phyloP scores from a whole-genome alignment of 805 yeast genomes.

The Dipodascus geniculatus region DNA sequence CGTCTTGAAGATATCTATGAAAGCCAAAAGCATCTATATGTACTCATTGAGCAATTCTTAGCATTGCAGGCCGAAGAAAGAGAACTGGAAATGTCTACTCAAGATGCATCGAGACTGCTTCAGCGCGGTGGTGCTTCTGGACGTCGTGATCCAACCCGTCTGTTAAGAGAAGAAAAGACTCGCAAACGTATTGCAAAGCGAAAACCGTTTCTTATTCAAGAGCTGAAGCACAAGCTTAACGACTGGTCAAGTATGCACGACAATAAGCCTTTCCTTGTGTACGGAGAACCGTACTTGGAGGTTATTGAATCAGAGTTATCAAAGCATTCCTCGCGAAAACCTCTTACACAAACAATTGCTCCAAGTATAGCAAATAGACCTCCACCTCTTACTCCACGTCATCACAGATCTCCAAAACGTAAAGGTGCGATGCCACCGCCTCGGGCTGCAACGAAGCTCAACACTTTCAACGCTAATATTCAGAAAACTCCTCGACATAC shows the following conservation, averaged over 20 bases:
- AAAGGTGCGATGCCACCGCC: background rate
- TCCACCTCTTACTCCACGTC: slow-evolving; percentile 37
- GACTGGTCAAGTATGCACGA: slow-evolving; percentile 33
- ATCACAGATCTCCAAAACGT: background rate
- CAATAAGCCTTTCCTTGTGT: slow-evolving; percentile 25
- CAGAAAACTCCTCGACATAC: background rate
- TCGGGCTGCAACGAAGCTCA: background rate
- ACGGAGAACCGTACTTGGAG: slow-evolving; percentile 28
- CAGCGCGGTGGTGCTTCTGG: slow-evolving; percentile 35
- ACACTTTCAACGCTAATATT: background rate
- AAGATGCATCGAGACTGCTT: slow-evolving; percentile 68
- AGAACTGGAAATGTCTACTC: slow-evolving; percentile 55
- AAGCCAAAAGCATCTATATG: slow-evolving; percentile 42
- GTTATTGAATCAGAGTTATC: background rate
- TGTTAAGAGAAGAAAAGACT: slow-evolving; percentile 68
- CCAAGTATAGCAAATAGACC: slow-evolving; percentile 14
- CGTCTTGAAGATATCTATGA: slow-evolving; percentile 39
- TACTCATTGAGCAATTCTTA: slow-evolving; percentile 42
- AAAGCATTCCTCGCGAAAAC: background rate
- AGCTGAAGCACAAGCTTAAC: slow-evolving; percentile 35
- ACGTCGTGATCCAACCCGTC: slow-evolving; percentile 44
- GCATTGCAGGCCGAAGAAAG: slow-evolving; percentile 47
- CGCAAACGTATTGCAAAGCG: slow-evolving; percentile 56
- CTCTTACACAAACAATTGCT: background rate
- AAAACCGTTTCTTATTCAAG: slow-evolving; percentile 51